Evolutionary conservation across 208 protist species (phyloP).

Genomic region (Crithidia mellificae): DNA sequence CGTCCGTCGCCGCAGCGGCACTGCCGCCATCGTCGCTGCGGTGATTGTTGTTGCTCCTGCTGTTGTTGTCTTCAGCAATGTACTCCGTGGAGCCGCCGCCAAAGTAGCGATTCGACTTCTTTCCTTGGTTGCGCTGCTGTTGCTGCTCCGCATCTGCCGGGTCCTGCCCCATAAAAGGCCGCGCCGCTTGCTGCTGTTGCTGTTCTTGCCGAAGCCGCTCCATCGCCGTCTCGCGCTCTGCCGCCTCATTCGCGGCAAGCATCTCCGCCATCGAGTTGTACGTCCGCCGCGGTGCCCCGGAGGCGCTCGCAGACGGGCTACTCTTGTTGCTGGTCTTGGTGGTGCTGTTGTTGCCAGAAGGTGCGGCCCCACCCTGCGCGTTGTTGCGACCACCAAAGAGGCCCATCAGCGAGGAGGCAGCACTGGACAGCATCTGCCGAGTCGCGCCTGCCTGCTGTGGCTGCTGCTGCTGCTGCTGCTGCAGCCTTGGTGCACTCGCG

Average conservation of each 20-base stretch:
- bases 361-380: too few relatives aligned
- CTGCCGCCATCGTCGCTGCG: slow-evolving; percentile 13
- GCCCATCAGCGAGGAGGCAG: slow-evolving; percentile 27
- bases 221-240: slow-evolving; percentile 33
- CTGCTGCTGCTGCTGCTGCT: too few relatives aligned
- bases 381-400: slow-evolving; percentile 15
- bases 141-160: slow-evolving; percentile 18
- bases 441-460: slow-evolving; percentile 1
- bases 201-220: slow-evolving; percentile 33
- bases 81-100: slow-evolving; percentile 67
- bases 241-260: slow-evolving; percentile 44
- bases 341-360: too few relatives aligned
- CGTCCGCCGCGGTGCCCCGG: slow-evolving; percentile 3
- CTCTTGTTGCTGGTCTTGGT: not conserved
- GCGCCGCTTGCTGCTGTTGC: slow-evolving; percentile 14
- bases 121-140: slow-evolving; percentile 14
- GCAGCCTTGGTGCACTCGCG: not conserved
- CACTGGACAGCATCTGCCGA: slow-evolving; percentile 14
- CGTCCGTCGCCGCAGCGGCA: slow-evolving; percentile 1
- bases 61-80: slow-evolving; percentile 31
- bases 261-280: slow-evolving; percentile 62
- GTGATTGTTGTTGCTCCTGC: slow-evolving; percentile 20
- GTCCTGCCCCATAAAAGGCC: slow-evolving; percentile 9
- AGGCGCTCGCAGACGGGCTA: not conserved
- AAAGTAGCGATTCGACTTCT: slow-evolving; percentile 71